Base-by-base conservation (phyloP, 148 eudicot species). In the Rheum nobile region DNA sequence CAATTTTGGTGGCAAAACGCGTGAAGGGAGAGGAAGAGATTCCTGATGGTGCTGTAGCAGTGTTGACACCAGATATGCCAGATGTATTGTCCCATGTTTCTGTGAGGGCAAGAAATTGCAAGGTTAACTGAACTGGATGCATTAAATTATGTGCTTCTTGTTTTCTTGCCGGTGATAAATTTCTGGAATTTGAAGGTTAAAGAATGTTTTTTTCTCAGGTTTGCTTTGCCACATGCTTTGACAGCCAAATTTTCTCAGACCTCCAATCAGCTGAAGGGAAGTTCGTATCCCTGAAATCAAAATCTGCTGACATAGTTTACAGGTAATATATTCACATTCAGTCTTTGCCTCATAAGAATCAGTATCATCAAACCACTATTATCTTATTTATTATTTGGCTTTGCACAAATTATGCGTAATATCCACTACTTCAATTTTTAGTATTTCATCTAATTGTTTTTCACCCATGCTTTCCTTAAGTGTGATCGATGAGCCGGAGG, bases 61-160 rank as follows among this genome's bases (percentile, higher is more conserved):
- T 95, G 69, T 77, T 95, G 75, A 95, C 99, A 43, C 96, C 97
- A 26, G 99, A 91, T 84, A 95, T 95, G 99, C 99, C 99, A 67
- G 99, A 95, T 87, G 99, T 95, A 44, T 88, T 95, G 41, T 95
- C 99, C 7, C 97, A 95, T 82, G 99, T 95, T 76, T 95, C 99
- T 78, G 99, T 95, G 75, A 89, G 99, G 82, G 99, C 99, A 74
- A 91, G 99, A 86, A 95, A 95, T 72, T 71, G 94, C 90, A 91
- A 95, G 96, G 99, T 95, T 59, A 67, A 63, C 50, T 14, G 1
- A 69, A 69, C 26, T 13, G 31, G 31, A 32, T 19, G 10, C 39
- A 7, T 22, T 71, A 21, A 39, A 24, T 29, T 65, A 6, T 28
- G 67, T 65, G 2, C 70, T 17, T 32, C 70, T 65, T 65, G 70